phyloP scores from a whole-genome alignment of 345 rosid species.

The Durio zibethinus region DNA sequence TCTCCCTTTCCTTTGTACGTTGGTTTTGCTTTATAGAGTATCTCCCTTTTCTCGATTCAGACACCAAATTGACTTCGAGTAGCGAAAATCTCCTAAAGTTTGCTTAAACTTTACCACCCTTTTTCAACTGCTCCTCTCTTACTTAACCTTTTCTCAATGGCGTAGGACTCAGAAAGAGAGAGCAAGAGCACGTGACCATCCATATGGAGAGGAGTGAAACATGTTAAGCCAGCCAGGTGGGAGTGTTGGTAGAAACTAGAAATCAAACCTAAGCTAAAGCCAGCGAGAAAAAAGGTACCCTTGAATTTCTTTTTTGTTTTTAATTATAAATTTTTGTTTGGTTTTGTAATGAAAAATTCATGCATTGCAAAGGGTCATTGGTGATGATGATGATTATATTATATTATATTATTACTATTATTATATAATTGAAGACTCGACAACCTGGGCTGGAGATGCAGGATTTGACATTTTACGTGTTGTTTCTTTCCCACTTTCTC shows the following conservation, averaged over 20 bases:
- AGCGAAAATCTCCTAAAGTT: slow-evolving; percentile 29
- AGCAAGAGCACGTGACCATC: slow-evolving; percentile 27
- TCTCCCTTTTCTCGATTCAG: slow-evolving; percentile 24
- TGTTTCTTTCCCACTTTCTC: slow-evolving; percentile 39
- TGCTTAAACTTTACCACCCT: slow-evolving; percentile 5
- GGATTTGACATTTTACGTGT: slow-evolving; percentile 73
- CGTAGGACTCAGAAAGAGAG: background rate
- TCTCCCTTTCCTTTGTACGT: slow-evolving; percentile 2
- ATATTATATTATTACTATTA: background rate
- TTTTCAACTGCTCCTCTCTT: slow-evolving; percentile 31
- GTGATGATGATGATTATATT: too few species aligned
- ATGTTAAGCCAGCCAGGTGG: background rate
- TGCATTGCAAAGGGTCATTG: background rate
- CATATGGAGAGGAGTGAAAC: slow-evolving; percentile 23
- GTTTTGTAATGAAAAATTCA: background rate
- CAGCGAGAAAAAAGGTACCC: background rate
- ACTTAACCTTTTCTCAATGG: background rate
- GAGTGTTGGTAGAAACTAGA: background rate
- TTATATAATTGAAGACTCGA: slow-evolving; percentile 25
- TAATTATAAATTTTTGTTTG: background rate
- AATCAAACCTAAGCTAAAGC: background rate
- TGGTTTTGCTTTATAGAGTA: slow-evolving; percentile 26
- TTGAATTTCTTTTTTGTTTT: background rate
- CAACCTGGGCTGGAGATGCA: slow-evolving; percentile 54
- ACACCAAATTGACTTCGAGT: slow-evolving; percentile 38